These are phyloP conservation scores for Penicillium sp. DNA, from an alignment of 2,329 filamentous ascomycete genomes.

Conservation along the genomic window DNA sequence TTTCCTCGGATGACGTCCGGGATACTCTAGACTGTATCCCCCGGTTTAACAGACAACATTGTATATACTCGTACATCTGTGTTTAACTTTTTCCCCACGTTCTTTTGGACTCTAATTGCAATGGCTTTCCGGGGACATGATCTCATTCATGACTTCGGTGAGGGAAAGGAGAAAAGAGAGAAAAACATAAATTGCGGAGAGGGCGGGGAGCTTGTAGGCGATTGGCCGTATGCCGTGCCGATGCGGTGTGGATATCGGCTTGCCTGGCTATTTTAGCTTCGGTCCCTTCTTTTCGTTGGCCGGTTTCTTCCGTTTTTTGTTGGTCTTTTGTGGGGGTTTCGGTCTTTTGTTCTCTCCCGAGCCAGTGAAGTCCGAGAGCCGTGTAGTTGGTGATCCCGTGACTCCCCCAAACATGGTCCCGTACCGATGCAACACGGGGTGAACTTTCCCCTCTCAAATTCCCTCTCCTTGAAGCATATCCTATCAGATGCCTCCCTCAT, in stretches of 20 bases:
- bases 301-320: neutral
- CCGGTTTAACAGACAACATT: neutral
- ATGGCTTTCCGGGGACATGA: conserved; percentile 2
- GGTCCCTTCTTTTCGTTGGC: neutral
- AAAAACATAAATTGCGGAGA: neutral
- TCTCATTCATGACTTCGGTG: neutral
- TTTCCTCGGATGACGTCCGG: neutral
- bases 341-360: neutral
- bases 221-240: neutral
- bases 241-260: neutral
- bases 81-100: neutral
- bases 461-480: neutral
- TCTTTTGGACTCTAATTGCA: neutral
- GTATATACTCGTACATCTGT: neutral
- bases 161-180: neutral
- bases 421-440: neutral
- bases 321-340: neutral
- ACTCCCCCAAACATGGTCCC: neutral
- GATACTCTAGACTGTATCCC: neutral
- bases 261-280: neutral
- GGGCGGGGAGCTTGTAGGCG: neutral
- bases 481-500: neutral
- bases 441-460: neutral
- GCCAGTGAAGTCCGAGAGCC: neutral
- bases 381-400: neutral